These are phyloP conservation scores for Phytopythium montanum DNA, from an alignment of 352 stramenopile species.

Conservation along the genomic window DNA sequence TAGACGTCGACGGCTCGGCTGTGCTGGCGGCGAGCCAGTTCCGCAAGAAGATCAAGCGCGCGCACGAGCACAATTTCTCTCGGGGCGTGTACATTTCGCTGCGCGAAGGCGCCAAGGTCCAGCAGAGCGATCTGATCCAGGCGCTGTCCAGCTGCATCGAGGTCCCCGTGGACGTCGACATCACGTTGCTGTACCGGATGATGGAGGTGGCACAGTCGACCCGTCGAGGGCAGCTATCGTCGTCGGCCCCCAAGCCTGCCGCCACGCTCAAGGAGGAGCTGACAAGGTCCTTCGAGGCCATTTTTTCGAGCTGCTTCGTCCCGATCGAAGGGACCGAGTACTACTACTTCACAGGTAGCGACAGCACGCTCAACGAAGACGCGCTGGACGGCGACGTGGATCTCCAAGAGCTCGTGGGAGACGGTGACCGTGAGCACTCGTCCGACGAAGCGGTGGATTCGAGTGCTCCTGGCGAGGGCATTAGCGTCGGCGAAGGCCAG, in stretches of 20 bases:
- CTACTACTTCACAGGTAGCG: conserved; percentile 77
- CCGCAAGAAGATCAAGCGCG: conserved; percentile 78
- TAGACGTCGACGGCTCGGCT: conserved; percentile 13
- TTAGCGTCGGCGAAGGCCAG: neutral
- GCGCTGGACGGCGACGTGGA: conserved; percentile 50
- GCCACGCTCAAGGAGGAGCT: conserved; percentile 59
- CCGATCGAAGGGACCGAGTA: conserved; percentile 76
- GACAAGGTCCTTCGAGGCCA: conserved; percentile 69
- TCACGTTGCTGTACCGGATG: conserved; percentile 85
- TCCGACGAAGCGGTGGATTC: conserved; percentile 5
- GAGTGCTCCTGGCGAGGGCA: neutral
- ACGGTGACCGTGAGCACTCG: conserved; percentile 27
- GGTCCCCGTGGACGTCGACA: conserved; percentile 82
- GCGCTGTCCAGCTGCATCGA: conserved; percentile 84
- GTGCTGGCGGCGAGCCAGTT: conserved; percentile 36
- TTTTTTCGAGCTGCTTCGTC: conserved; percentile 55
- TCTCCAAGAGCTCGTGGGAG: conserved; percentile 62
- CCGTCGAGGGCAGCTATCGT: conserved; percentile 3
- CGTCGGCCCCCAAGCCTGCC: conserved; percentile 16
- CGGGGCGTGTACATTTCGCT: conserved; percentile 82
- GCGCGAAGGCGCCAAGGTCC: conserved; percentile 61
- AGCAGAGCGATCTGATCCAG: conserved; percentile 85
- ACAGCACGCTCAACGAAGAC: conserved; percentile 56
- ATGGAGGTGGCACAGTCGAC: conserved; percentile 39
- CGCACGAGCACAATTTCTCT: conserved; percentile 88